A percentile compares a stretch with the other conserved stretches of the same genome.
phyloP scores from a whole-genome alignment of 768 basidiomycete genomes.

The Lentinula guzmanii region DNA sequence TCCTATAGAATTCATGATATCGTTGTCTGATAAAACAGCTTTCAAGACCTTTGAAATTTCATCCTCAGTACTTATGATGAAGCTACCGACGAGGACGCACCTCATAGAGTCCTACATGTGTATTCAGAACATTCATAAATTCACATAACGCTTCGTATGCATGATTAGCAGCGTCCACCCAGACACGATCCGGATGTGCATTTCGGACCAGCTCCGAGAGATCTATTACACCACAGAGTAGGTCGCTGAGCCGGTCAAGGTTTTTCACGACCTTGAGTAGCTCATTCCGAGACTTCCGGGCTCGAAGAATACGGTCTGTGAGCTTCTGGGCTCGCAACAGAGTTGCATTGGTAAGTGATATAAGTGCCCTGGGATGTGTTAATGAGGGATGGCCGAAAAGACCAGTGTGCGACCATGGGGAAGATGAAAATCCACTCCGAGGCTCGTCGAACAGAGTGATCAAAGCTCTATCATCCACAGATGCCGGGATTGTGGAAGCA shows the following conservation, averaged over 20 bases:
- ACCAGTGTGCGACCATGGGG: constrained; percentile 57
- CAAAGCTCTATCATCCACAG: constrained; percentile 60
- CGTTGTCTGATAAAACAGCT: constrained; percentile 60
- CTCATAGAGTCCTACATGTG: constrained; percentile 84
- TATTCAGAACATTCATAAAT: constrained; percentile 97
- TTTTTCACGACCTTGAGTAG: constrained; percentile 89
- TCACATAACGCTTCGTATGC: constrained; percentile 92
- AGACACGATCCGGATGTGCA: constrained; percentile 80
- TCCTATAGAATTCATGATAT: constrained; percentile 58
- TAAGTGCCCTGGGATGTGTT: constrained; percentile 61
- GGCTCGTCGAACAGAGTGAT: constrained; percentile 71
- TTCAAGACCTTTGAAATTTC: constrained; percentile 53
- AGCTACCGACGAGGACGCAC: constrained; percentile 39
- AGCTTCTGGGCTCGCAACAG: constrained; percentile 74
- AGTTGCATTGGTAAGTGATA: constrained; percentile 72
- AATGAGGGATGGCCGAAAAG: constrained; percentile 81
- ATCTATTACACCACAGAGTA: constrained; percentile 95
- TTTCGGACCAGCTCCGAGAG: constrained; percentile 91
- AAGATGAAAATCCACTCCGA: constrained; percentile 23
- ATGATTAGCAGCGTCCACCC: constrained; percentile 80
- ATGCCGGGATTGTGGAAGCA: constrained; percentile 47
- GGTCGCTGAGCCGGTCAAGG: constrained; percentile 91
- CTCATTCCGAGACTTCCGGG: constrained; percentile 67
- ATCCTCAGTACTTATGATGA: constrained; percentile 3
- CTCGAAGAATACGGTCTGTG: constrained; percentile 76